These are phyloP conservation scores for Orobanche coerulescens DNA, from an alignment of 257 asterid genomes.

Conservation along the genomic window DNA sequence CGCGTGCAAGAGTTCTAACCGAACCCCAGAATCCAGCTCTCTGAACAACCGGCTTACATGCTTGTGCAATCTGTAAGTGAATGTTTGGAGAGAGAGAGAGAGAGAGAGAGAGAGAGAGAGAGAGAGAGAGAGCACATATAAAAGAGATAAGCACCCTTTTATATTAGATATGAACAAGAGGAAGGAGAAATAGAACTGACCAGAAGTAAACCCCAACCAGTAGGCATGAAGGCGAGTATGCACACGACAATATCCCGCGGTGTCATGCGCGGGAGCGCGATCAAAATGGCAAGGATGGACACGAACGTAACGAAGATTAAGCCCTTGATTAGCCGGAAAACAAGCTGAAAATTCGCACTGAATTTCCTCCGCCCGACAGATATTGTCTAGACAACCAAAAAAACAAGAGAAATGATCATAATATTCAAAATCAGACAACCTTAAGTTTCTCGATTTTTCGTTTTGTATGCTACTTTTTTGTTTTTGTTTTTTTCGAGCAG, in stretches of 20 bases:
- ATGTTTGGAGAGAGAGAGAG: too few species aligned
- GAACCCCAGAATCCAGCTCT: slow-evolving; percentile 40
- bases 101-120: too few species aligned
- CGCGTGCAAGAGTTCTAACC: slow-evolving; percentile 34
- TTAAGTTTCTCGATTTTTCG: too few species aligned
- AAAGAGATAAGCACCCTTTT: too few species aligned
- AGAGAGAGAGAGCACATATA: too few species aligned
- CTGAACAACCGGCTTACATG: slow-evolving; percentile 35
- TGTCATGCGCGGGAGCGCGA: slow-evolving; percentile 30
- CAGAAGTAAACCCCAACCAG: slow-evolving; percentile 42
- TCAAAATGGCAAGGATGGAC: slow-evolving; percentile 23
- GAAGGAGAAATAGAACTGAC: slow-evolving; percentile 17
- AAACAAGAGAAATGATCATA: background rate
- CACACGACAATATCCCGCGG: slow-evolving; percentile 31
- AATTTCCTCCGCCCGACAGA: slow-evolving; percentile 36
- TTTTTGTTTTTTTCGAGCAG: background rate
- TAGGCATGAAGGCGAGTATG: slow-evolving; percentile 40
- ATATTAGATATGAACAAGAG: background rate
- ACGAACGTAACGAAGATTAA: slow-evolving; percentile 30
- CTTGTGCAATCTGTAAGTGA: slow-evolving; percentile 35
- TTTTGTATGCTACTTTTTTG: too few species aligned
- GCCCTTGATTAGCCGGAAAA: slow-evolving; percentile 36
- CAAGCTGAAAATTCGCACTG: slow-evolving; percentile 37
- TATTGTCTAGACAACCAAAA: slow-evolving; percentile 25
- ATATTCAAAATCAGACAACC: background rate